Evolutionary conservation across 2,329 filamentous ascomycete species (phyloP), one percentile per base, ranked within the genome.

Genomic region (Neoarthrinium moseri): DNA sequence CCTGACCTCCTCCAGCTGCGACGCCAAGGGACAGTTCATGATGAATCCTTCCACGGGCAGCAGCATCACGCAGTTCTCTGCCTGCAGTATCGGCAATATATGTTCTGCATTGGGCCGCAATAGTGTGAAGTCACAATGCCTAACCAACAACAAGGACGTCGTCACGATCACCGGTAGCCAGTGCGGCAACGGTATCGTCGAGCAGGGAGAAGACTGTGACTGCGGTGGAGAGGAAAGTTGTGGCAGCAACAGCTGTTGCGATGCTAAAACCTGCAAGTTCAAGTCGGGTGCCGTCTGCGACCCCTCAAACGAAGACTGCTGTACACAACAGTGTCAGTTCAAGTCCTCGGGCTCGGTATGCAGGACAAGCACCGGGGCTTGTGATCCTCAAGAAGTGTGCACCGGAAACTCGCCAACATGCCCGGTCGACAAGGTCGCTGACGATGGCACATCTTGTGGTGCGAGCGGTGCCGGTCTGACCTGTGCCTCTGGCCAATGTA

Each of bases 161-260:
- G 78, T 81, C 24, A 94, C 87, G 22, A 89, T 95, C 56, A 86
- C 84, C 0, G 89, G 87, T 45, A 86, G 86, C 56, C 85, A 91
- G 62, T 99, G 94, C 67, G 94, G 94, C 47, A 99, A 99, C 67
- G 94, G 94, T 44, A 97, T 99, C 54, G 94, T 99, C 41, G 94
- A 97, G 69, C 74, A 80, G 15, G 94, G 90, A 52, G 94, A 99
- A 68, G 87, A 99, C 43, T 99, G 94, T 68, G 94, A 99, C 67
- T 99, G 94, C 60, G 94, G 94, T 51, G 92, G 92, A 45, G 70
- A 74, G 12, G 67, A 72, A 12, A 81, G 80, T 30, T 99, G 94
- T 63, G 81, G 74, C 20, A 68, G 75, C 58, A 94, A 97, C 68
- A 61, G 65, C 12, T 99, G 94, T 74, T 99, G 94, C 69, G 78